Evolutionary conservation across 768 basidiomycete genomes (phyloP).

Genomic region (Mrakia hoshinonis): DNA sequence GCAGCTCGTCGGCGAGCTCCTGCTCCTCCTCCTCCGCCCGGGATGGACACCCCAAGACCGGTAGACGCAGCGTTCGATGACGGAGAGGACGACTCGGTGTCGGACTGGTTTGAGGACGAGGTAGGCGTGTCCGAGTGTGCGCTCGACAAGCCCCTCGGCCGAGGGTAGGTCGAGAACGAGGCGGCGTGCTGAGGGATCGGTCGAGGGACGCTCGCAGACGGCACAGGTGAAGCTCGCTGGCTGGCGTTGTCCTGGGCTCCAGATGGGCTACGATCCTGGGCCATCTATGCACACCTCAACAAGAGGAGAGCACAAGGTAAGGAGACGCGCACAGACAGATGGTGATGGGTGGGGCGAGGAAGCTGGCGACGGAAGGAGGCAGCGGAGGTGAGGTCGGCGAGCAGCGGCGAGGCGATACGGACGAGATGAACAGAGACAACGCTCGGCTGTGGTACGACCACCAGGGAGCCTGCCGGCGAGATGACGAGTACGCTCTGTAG

Average conservation of each 20-base stretch:
- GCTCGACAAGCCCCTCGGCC: background rate
- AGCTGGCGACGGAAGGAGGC: no score
- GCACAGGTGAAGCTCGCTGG: background rate
- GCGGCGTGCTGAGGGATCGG: conserved; percentile 21
- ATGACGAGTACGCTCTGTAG: no score
- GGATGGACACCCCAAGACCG: background rate
- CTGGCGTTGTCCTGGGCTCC: background rate
- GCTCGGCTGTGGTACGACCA: no score
- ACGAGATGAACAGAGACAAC: no score
- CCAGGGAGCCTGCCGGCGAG: no score
- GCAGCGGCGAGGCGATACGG: no score
- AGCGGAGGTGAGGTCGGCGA: no score
- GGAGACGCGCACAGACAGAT: no score
- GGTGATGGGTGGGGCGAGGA: no score
- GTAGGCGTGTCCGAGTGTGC: background rate
- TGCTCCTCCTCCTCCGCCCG: background rate
- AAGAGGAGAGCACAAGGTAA: background rate
- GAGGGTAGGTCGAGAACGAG: background rate
- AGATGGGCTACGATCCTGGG: background rate
- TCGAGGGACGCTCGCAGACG: background rate
- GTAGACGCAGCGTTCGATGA: background rate
- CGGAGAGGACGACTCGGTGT: background rate
- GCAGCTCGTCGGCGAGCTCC: background rate
- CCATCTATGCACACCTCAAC: background rate
- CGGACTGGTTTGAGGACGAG: conserved; percentile 7